Evolutionary conservation across 2,329 filamentous ascomycete genomes (phyloP).

Genomic region (Aspergillus glaucus): DNA sequence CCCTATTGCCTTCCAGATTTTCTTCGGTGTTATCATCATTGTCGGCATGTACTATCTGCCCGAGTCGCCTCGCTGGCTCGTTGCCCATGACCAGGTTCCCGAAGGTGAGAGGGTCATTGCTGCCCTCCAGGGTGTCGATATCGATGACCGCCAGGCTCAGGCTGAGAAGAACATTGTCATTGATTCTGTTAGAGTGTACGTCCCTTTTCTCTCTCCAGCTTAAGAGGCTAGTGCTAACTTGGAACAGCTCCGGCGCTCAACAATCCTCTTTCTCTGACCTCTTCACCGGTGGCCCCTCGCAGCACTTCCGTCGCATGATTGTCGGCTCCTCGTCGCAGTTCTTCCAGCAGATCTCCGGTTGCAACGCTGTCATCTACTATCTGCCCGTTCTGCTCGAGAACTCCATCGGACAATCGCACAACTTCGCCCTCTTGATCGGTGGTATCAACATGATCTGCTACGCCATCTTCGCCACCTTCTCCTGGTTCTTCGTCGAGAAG

Average conservation of each 20-base stretch:
- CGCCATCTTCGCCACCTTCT: constrained; percentile 1
- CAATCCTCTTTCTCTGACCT: neutral
- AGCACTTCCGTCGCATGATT: constrained; percentile 1
- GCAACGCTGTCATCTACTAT: constrained; percentile 2
- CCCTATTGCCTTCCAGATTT: constrained; percentile 42
- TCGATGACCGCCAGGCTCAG: constrained; percentile 18
- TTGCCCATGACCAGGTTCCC: constrained; percentile 31
- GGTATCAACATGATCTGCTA: constrained; percentile 1
- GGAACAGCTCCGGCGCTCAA: neutral
- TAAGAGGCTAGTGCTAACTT: neutral
- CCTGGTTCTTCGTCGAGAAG: constrained; percentile 1
- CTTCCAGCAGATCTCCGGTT: constrained; percentile 1
- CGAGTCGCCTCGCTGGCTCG: constrained; percentile 33
- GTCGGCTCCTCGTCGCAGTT: constrained; percentile 1
- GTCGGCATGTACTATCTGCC: constrained; percentile 30
- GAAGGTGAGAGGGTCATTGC: constrained; percentile 41
- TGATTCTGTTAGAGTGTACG: constrained; percentile 15
- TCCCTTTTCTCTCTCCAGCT: constrained; percentile 24
- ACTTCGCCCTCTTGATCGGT: neutral
- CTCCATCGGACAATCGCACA: neutral
- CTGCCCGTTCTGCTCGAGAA: constrained; percentile 1
- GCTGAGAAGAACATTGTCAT: neutral
- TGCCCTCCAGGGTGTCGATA: constrained; percentile 35
- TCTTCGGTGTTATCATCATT: constrained; percentile 36
- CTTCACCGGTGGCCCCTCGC: neutral